phyloP scores from a whole-genome alignment of 352 stramenopile species.

The Phytophthora pisi region DNA sequence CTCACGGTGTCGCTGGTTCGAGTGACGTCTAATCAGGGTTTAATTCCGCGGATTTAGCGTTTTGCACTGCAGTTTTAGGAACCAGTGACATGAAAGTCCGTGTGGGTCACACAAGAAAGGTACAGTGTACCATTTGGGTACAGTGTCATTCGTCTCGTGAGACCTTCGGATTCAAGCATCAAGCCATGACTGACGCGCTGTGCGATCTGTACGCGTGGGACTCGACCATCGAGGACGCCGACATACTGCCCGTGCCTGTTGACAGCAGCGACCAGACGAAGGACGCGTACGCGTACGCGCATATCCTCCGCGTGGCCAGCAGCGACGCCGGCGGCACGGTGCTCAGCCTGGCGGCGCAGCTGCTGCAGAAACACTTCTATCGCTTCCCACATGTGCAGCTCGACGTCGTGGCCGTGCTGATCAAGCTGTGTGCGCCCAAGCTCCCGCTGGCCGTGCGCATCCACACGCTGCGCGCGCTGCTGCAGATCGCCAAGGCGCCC shows the following conservation, averaged over 20 bases:
- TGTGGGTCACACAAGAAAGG: no score
- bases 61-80: not conserved
- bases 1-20: no score
- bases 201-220: slow-evolving; percentile 73
- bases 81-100: no score
- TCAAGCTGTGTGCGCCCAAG: slow-evolving; percentile 46
- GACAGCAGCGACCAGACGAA: slow-evolving; percentile 61
- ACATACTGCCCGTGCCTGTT: slow-evolving; percentile 34
- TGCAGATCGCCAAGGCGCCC: slow-evolving; percentile 67
- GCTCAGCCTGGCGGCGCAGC: slow-evolving; percentile 70
- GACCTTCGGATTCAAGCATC: no score
- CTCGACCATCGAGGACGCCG: slow-evolving; percentile 67
- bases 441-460: slow-evolving; percentile 71
- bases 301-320: slow-evolving; percentile 65
- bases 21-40: not conserved
- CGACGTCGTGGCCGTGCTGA: slow-evolving; percentile 71
- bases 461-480: slow-evolving; percentile 71
- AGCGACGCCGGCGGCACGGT: slow-evolving; percentile 47
- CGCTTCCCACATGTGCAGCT: slow-evolving; percentile 81
- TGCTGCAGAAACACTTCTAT: slow-evolving; percentile 80
- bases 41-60: no score
- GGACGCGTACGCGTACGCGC: slow-evolving; percentile 78
- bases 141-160: no score
- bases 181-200: no score
- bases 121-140: no score